Evolutionary conservation across 495 filamentous ascomycete species (phyloP).

Genomic region (Penicillium macrosclerotiorum): DNA sequence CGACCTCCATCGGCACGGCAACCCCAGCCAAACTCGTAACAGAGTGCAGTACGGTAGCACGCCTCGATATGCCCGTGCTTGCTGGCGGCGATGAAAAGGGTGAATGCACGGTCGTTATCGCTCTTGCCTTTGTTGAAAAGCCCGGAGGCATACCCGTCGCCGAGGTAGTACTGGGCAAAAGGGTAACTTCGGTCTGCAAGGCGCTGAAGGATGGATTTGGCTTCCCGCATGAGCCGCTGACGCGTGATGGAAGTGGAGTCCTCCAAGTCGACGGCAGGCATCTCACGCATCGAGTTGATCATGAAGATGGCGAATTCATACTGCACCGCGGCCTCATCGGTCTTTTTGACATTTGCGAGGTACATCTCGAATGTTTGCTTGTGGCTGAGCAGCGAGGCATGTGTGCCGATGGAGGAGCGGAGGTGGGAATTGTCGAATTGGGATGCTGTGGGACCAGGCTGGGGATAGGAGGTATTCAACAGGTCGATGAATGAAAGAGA

Average conservation of each 20-base stretch:
- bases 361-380: slow-evolving; percentile 98
- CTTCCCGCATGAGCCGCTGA: slow-evolving; percentile 77
- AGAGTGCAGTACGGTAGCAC: slow-evolving; percentile 87
- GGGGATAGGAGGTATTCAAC: slow-evolving; percentile 83
- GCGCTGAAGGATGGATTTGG: slow-evolving; percentile 81
- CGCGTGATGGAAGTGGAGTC: slow-evolving; percentile 47
- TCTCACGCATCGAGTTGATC: slow-evolving; percentile 77
- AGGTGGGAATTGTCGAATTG: slow-evolving; percentile 75
- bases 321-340: slow-evolving; percentile 79
- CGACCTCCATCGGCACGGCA: slow-evolving; percentile 82
- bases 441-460: slow-evolving; percentile 72
- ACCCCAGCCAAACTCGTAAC: slow-evolving; percentile 98
- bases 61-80: slow-evolving; percentile 98
- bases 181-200: slow-evolving; percentile 85
- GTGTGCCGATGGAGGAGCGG: slow-evolving; percentile 73
- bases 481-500: slow-evolving; percentile 83
- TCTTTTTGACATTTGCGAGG: slow-evolving; percentile 92
- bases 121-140: slow-evolving; percentile 90
- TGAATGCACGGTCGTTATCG: slow-evolving; percentile 87
- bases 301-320: slow-evolving; percentile 97
- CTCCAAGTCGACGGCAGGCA: slow-evolving; percentile 39
- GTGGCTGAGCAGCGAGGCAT: slow-evolving; percentile 84
- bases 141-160: slow-evolving; percentile 89
- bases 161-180: slow-evolving; percentile 97
- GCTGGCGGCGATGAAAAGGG: slow-evolving; percentile 86